Base-by-base conservation (phyloP, 768 basidiomycete species). In the Naganishia friedmannii region DNA sequence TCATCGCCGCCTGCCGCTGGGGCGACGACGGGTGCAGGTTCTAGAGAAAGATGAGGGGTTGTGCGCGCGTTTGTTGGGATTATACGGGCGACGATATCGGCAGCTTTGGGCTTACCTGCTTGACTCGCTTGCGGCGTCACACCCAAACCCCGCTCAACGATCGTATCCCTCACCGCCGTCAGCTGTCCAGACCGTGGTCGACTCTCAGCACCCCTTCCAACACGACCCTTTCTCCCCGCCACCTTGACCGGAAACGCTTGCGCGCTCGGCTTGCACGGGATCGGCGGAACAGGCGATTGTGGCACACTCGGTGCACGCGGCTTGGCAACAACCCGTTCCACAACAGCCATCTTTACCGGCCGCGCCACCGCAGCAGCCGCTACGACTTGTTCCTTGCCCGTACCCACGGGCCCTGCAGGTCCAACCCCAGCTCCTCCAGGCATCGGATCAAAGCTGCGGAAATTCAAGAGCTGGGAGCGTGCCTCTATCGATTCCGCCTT, bases 401-500 rank as follows among this genome's bases (percentile, higher is more conserved):
- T 63, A 42, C 23, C 23, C 23, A 26, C 60, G 12, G 60, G 39
- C 8, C 5, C 42, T 17, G 42, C 60, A 26, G 60, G 10, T 3
- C 60, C 60, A 13, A 45, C 39, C 10, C 15, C 42, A 13, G 15
- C 42, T 8, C 42, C 42, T 8, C 2, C 42, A 12, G 60, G 39
- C n/a, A 63, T 45, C n/a, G 60, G 60, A 29, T 42, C 60, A 29
- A 63, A 63, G 19, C 60, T 63, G 13, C 60, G 46, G 28, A 63
- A 63, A 26, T 63, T 63, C 39, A 63, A 4, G 9, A 63, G 32
- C 39, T 63, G 60, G 15, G 37, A 26, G 26, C 60, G 60, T 23
- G 3, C 23, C 5, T 26, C 42, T 26, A 42, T 26, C n/a, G 60
- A 34, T 54, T 66, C 28, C 15, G 46, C 65, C 29, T 66, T 66